Evolutionary conservation across 2,329 filamentous ascomycete species (phyloP).

Genomic region (Hypoxylon sp.): DNA sequence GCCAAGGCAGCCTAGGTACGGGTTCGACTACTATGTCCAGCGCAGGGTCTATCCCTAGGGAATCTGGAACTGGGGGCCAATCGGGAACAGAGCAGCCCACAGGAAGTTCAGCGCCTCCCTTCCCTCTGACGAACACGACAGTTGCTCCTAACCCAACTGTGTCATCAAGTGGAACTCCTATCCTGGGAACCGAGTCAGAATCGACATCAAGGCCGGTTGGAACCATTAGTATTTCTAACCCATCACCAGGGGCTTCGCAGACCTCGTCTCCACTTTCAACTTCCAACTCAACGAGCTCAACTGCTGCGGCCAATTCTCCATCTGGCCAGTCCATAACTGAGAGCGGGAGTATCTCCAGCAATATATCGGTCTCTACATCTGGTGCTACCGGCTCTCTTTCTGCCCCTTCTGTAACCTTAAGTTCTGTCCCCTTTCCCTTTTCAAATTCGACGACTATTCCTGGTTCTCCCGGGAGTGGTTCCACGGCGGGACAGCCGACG

Average conservation of each 20-base stretch:
- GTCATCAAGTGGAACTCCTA: conserved; percentile 3
- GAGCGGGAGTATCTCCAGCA: conserved; percentile 21
- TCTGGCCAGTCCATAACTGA: conserved; percentile 23
- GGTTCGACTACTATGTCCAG: not conserved
- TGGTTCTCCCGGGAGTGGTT: conserved; percentile 6
- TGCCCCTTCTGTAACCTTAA: conserved; percentile 13
- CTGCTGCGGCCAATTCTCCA: conserved; percentile 12
- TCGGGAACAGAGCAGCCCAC: conserved; percentile 12
- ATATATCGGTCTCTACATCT: conserved; percentile 13
- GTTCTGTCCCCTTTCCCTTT: conserved; percentile 30
- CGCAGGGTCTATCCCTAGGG: conserved; percentile 3
- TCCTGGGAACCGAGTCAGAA: conserved; percentile 6
- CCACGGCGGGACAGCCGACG: conserved; percentile 15
- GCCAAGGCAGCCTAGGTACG: conserved; percentile 1
- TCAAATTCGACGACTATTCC: conserved; percentile 22
- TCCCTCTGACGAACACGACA: conserved; percentile 28
- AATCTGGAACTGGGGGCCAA: conserved; percentile 5
- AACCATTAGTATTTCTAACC: conserved; percentile 3
- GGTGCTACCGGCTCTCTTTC: too few species aligned
- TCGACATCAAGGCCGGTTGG: conserved; percentile 4
- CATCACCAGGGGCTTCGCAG: conserved; percentile 4
- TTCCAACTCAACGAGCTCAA: conserved; percentile 27
- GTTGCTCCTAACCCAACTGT: conserved; percentile 15
- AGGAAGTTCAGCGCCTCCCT: conserved; percentile 12
- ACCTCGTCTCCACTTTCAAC: conserved; percentile 15